Conservation (phyloP, 2,329 filamentous ascomycete genomes). For the Claviceps sp. region DNA sequence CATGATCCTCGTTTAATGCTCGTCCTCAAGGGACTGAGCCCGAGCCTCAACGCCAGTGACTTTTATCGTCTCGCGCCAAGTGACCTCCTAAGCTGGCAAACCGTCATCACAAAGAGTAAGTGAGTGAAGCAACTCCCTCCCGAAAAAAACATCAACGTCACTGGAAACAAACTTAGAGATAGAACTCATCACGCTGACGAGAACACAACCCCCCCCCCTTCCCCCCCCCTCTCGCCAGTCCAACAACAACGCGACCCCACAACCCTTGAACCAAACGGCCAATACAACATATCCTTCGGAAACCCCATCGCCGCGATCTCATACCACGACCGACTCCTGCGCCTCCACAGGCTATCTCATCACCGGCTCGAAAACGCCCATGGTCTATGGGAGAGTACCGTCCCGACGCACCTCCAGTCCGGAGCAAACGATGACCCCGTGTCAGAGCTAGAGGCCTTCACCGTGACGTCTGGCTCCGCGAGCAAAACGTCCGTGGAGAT, state of each 20-base stretch:
- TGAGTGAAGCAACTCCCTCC: neutral
- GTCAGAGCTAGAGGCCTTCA: conserved; percentile 15
- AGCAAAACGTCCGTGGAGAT: conserved; percentile 3
- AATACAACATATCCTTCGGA: conserved; percentile 56
- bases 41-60: conserved; percentile 50
- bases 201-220: neutral
- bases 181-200: neutral
- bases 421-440: conserved; percentile 7
- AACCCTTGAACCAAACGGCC: conserved; percentile 49
- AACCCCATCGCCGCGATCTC: conserved; percentile 40
- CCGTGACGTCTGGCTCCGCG: conserved; percentile 16
- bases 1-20: conserved; percentile 26
- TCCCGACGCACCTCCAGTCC: conserved; percentile 15
- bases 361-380: conserved; percentile 16
- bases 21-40: conserved; percentile 44
- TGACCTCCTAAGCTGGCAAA: conserved; percentile 56
- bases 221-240: conserved; percentile 22
- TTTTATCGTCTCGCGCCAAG: conserved; percentile 54
- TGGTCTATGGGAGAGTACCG: conserved; percentile 18
- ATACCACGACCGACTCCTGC: conserved; percentile 35
- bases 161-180: neutral
- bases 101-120: conserved; percentile 43
- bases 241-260: conserved; percentile 50
- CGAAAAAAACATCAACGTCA: neutral
- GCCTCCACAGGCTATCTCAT: conserved; percentile 19